Evolutionary conservation across 163 green algal species (phyloP).

Genomic region (Chloromonas sp.): DNA sequence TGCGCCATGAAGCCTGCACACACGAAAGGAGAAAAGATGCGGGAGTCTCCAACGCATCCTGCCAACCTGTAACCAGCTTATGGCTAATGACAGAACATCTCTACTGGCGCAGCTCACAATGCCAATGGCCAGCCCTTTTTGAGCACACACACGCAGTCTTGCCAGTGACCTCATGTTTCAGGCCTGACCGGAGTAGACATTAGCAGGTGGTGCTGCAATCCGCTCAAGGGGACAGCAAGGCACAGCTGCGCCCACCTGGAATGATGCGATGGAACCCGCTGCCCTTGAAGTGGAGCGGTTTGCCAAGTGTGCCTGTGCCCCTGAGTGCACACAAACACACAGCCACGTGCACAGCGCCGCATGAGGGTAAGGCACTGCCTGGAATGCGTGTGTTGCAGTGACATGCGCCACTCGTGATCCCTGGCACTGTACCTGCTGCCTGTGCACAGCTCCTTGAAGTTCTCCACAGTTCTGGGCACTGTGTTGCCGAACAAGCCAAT

Average conservation of each 20-base stretch:
- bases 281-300: slow-evolving; percentile 41
- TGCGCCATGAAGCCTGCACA: slow-evolving; percentile 36
- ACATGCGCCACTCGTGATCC: too few relatives aligned
- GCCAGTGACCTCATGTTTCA: background rate
- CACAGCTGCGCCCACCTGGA: slow-evolving; percentile 25
- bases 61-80: too few relatives aligned
- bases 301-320: slow-evolving; percentile 10
- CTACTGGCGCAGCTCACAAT: too few relatives aligned
- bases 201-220: too few relatives aligned
- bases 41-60: too few relatives aligned
- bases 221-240: too few relatives aligned
- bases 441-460: slow-evolving; percentile 55
- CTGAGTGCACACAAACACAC: background rate
- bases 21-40: background rate
- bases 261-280: slow-evolving; percentile 50
- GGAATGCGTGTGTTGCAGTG: too few relatives aligned
- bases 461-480: slow-evolving; percentile 62
- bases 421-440: slow-evolving; percentile 32
- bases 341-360: too few relatives aligned
- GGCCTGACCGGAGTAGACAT: too few relatives aligned
- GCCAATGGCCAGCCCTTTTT: too few relatives aligned
- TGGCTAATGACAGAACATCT: too few relatives aligned
- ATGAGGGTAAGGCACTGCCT: too few relatives aligned
- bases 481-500: slow-evolving; percentile 65
- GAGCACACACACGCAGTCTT: background rate